A percentile compares a stretch with the other conserved stretches of the same genome.
phyloP scores from a whole-genome alignment of 2,329 filamentous ascomycete species.

The Esteya vermicola region DNA sequence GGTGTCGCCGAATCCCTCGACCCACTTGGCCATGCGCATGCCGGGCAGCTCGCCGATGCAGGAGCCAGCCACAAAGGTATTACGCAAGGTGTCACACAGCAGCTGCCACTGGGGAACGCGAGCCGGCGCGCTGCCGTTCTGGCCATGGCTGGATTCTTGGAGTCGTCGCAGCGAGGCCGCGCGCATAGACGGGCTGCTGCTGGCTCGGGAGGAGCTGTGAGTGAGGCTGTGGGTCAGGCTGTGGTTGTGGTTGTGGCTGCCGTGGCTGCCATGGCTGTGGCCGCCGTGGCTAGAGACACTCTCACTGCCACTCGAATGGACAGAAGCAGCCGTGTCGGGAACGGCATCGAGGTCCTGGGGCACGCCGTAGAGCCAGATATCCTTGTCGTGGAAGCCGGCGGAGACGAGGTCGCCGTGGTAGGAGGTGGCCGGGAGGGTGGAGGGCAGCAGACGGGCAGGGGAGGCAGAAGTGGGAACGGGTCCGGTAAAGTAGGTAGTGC shows the following conservation, averaged over 20 bases:
- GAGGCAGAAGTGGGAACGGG: conserved; percentile 39
- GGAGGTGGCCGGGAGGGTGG: conserved; percentile 55
- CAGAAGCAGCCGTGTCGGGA: conserved; percentile 27
- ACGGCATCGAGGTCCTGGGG: conserved; percentile 57
- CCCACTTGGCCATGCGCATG: conserved; percentile 58
- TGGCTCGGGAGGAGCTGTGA: conserved; percentile 20
- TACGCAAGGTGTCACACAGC: conserved; percentile 52
- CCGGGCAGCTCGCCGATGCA: conserved; percentile 52
- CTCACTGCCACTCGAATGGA: no score
- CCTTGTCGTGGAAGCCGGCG: conserved; percentile 56
- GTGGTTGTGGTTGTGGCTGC: neutral
- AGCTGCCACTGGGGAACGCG: conserved; percentile 53
- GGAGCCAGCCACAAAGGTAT: conserved; percentile 54
- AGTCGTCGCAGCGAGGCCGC: conserved; percentile 19
- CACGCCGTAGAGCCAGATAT: conserved; percentile 68
- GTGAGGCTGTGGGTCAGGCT: conserved; percentile 11
- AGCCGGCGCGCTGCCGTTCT: conserved; percentile 14
- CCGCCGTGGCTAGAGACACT: no score
- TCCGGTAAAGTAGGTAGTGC: conserved; percentile 67
- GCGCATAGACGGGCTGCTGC: conserved; percentile 24
- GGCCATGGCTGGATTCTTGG: conserved; percentile 20
- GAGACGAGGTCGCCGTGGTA: conserved; percentile 57
- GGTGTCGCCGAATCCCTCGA: conserved; percentile 37
- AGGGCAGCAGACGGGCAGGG: conserved; percentile 48
- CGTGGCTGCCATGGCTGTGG: no score